phyloP scores from a whole-genome alignment of 2,329 filamentous ascomycete genomes.

The Talaromyces sp. region DNA sequence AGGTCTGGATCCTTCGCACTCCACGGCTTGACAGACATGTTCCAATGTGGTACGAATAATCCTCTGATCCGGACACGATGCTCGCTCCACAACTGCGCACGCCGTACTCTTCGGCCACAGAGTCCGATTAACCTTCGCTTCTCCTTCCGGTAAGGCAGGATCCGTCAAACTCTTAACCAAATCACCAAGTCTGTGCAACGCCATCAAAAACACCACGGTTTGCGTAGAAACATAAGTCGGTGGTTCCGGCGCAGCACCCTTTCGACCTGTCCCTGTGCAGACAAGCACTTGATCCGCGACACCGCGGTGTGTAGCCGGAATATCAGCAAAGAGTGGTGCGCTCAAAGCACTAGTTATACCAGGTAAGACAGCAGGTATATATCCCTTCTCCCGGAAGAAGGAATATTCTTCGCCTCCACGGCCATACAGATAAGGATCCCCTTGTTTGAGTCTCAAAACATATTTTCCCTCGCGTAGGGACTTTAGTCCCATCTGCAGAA shows the following conservation, averaged over 20 bases:
- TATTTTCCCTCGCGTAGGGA: constrained; percentile 65
- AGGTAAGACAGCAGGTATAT: constrained; percentile 68
- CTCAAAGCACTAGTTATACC: constrained; percentile 85
- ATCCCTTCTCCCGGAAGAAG: constrained; percentile 71
- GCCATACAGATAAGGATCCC: constrained; percentile 94
- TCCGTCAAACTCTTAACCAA: constrained; percentile 65
- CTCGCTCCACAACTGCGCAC: constrained; percentile 87
- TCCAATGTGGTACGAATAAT: constrained; percentile 83
- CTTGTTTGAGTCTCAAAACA: constrained; percentile 89
- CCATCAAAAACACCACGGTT: constrained; percentile 94
- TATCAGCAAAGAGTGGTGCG: constrained; percentile 80
- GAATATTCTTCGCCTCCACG: constrained; percentile 87
- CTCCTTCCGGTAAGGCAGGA: background rate
- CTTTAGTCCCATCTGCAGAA: constrained; percentile 70
- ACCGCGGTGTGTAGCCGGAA: constrained; percentile 82
- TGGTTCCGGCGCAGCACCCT: constrained; percentile 75
- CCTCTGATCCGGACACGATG: constrained; percentile 88
- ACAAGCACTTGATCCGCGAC: constrained; percentile 89
- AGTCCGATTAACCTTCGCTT: background rate
- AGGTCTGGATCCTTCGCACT: constrained; percentile 81
- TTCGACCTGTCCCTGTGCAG: constrained; percentile 93
- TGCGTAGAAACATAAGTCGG: constrained; percentile 70
- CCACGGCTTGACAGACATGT: constrained; percentile 74
- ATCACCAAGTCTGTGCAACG: constrained; percentile 73
- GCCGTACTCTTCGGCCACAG: constrained; percentile 71